Conservation (phyloP, 805 yeast genomes). For the Brettanomyces naardenensis region DNA sequence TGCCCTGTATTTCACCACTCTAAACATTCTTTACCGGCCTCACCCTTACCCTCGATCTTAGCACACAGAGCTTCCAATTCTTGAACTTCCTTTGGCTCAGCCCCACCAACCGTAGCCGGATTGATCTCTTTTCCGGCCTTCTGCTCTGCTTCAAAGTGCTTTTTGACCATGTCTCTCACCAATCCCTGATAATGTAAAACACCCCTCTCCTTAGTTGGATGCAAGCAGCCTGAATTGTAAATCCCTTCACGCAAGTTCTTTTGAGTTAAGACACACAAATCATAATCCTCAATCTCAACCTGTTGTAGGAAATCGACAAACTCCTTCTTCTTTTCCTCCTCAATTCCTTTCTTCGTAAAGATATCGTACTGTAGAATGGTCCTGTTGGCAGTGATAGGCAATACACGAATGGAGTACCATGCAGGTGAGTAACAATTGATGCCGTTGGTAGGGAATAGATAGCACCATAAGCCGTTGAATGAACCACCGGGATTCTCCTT, state of each 20-base stretch:
- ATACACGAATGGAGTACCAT: conserved; percentile 54
- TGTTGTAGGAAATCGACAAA: conserved; percentile 56
- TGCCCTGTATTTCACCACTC: conserved; percentile 20
- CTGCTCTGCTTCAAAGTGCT: conserved; percentile 40
- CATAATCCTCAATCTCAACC: conserved; percentile 56
- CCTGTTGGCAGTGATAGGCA: conserved; percentile 45
- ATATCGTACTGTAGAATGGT: conserved; percentile 55
- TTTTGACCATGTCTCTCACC: conserved; percentile 51
- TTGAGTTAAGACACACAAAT: conserved; percentile 52
- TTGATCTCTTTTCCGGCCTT: conserved; percentile 38
- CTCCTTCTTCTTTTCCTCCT: conserved; percentile 45
- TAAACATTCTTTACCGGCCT: no score
- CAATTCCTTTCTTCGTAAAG: conserved; percentile 51
- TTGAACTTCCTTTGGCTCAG: conserved; percentile 33
- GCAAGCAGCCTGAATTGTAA: conserved; percentile 50
- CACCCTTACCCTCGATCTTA: conserved; percentile 42
- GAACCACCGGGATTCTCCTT: conserved; percentile 51
- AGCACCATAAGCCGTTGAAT: conserved; percentile 56
- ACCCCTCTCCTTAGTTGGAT: conserved; percentile 52
- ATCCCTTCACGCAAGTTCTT: conserved; percentile 55
- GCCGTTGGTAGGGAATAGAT: conserved; percentile 53
- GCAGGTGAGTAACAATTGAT: conserved; percentile 61
- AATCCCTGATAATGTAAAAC: conserved; percentile 49
- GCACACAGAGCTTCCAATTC: conserved; percentile 44
- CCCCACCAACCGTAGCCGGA: conserved; percentile 42